These are phyloP conservation scores for Candida nonsorbophila DNA, from an alignment of 805 yeast species.

Conservation along the genomic window DNA sequence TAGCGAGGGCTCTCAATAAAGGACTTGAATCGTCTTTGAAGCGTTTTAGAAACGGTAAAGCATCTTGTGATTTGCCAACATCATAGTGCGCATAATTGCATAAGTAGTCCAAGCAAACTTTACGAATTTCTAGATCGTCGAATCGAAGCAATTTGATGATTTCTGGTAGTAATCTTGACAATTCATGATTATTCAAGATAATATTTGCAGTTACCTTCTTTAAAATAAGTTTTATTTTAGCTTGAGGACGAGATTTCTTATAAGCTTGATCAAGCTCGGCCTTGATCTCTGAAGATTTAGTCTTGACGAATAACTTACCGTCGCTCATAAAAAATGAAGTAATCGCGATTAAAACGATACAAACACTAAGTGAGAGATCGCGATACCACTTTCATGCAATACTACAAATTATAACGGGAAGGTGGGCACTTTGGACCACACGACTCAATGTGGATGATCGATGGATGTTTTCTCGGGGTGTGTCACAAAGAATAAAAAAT, in stretches of 20 bases:
- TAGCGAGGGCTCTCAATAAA: slow-evolving; percentile 50
- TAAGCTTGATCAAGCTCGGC: slow-evolving; percentile 40
- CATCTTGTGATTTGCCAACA: slow-evolving; percentile 49
- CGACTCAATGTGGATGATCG: too few species aligned
- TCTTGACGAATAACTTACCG: slow-evolving; percentile 32
- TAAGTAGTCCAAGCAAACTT: slow-evolving; percentile 65
- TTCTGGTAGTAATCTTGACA: slow-evolving; percentile 62
- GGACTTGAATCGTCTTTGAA: slow-evolving; percentile 51
- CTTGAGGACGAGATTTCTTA: slow-evolving; percentile 36
- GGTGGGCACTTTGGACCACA: too few species aligned
- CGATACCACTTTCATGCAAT: too few species aligned
- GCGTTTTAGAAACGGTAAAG: slow-evolving; percentile 48
- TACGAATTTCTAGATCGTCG: slow-evolving; percentile 64
- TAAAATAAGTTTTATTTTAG: slow-evolving; percentile 35
- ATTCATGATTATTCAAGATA: slow-evolving; percentile 76
- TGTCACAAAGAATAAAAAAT: too few species aligned
- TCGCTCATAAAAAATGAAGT: slow-evolving; percentile 31
- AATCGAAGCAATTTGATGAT: slow-evolving; percentile 46
- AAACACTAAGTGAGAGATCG: too few species aligned
- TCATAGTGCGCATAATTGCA: slow-evolving; percentile 54
- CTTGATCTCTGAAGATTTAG: slow-evolving; percentile 33
- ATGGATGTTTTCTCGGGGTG: too few species aligned
- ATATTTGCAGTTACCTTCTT: slow-evolving; percentile 78
- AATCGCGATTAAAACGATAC: too few species aligned
- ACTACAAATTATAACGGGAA: too few species aligned